Conservation (phyloP, 2,329 filamentous ascomycete species). For the Neurospora sp. region DNA sequence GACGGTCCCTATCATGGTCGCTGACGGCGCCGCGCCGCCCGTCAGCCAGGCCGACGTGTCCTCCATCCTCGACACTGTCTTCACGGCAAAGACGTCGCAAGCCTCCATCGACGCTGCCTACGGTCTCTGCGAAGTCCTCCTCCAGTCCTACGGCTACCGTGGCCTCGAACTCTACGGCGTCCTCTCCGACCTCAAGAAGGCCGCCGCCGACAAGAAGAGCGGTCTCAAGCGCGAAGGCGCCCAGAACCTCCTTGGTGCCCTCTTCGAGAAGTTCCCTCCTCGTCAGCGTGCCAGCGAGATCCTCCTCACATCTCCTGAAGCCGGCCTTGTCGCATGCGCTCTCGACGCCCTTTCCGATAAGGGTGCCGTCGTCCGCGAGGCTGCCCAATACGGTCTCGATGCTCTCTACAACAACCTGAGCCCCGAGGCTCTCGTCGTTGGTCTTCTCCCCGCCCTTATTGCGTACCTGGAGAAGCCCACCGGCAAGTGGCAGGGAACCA, state of each 20-base stretch:
- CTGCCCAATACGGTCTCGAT: conserved; percentile 89
- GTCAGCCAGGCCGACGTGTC: conserved; percentile 58
- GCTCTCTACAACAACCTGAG: conserved; percentile 72
- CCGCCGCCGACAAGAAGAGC: conserved; percentile 88
- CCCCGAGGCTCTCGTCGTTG: conserved; percentile 73
- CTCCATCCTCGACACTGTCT: conserved; percentile 56
- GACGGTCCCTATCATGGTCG: conserved; percentile 18
- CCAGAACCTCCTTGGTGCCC: conserved; percentile 87
- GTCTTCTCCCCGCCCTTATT: conserved; percentile 66
- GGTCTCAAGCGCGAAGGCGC: conserved; percentile 76
- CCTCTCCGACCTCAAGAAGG: conserved; percentile 53
- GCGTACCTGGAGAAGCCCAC: conserved; percentile 73
- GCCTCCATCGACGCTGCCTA: conserved; percentile 58
- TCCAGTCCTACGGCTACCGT: conserved; percentile 42
- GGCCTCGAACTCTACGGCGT: conserved; percentile 46
- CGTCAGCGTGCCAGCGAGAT: conserved; percentile 72
- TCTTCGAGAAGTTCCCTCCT: conserved; percentile 82
- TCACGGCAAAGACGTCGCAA: conserved; percentile 58
- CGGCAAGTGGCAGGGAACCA: conserved; percentile 95
- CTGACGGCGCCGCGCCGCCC: conserved; percentile 32
- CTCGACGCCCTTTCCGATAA: conserved; percentile 88
- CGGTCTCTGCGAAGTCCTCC: conserved; percentile 48
- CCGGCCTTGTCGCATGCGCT: conserved; percentile 59
- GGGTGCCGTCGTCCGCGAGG: conserved; percentile 76
- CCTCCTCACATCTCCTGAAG: conserved; percentile 72